A percentile compares a stretch with the other conserved stretches of the same genome.
These are phyloP conservation scores for Apodospora peruviana DNA, from an alignment of 495 filamentous ascomycete species.

Conservation along the genomic window DNA sequence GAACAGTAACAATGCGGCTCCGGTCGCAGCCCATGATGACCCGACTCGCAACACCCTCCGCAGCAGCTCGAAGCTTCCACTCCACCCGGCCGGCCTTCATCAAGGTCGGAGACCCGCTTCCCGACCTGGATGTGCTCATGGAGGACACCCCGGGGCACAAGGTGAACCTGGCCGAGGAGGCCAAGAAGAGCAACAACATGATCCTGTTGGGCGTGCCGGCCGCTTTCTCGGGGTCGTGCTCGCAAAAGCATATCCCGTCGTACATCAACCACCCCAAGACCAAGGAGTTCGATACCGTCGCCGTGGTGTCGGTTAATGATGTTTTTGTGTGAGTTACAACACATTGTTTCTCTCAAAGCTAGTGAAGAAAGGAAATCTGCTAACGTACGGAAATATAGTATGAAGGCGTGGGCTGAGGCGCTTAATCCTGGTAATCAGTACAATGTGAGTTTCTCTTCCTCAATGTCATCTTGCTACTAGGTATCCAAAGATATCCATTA, in stretches of 20 bases:
- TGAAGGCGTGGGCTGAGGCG: slow-evolving; percentile 75
- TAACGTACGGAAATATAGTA: slow-evolving; percentile 42
- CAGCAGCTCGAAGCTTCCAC: slow-evolving; percentile 44
- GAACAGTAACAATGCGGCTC: not conserved
- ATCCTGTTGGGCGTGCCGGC: slow-evolving; percentile 82
- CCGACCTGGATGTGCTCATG: slow-evolving; percentile 53
- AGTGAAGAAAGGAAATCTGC: slow-evolving; percentile 1
- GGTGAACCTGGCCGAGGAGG: slow-evolving; percentile 74
- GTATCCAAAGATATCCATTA: not conserved
- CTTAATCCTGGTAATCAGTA: slow-evolving; percentile 67
- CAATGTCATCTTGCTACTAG: not conserved
- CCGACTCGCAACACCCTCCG: slow-evolving; percentile 5
- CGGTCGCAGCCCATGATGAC: not conserved
- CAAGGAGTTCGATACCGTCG: slow-evolving; percentile 70
- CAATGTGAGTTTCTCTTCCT: slow-evolving; percentile 56
- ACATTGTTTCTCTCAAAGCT: slow-evolving; percentile 3
- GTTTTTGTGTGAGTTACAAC: slow-evolving; percentile 74
- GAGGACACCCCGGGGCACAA: slow-evolving; percentile 71
- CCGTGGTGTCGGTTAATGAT: slow-evolving; percentile 91
- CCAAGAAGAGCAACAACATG: slow-evolving; percentile 61
- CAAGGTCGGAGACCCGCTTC: slow-evolving; percentile 56
- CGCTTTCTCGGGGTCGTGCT: slow-evolving; percentile 81
- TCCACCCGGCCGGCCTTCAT: slow-evolving; percentile 44
- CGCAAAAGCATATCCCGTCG: slow-evolving; percentile 69
- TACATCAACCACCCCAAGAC: slow-evolving; percentile 72